Base-by-base conservation (phyloP, 331 rosid species). In the Acacia pycnantha region DNA sequence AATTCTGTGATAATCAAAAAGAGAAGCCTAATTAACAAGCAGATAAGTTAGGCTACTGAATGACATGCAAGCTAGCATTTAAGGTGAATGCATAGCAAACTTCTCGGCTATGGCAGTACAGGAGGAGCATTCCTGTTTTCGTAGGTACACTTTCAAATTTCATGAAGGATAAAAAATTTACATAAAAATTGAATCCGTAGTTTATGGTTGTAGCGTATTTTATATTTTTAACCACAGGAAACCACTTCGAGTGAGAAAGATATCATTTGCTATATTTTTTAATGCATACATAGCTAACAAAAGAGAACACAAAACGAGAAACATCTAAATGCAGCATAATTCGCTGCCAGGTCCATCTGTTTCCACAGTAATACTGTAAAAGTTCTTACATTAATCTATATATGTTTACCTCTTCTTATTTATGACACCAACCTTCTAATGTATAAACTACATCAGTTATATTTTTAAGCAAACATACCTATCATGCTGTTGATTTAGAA, bases 101-200 rank as follows among this genome's bases (percentile, higher is more conserved):
- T 88, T 93, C 73, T 90, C 97, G 3, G 95, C 90, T 81, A 95
- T 80, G 67, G 81, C 83, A 11, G 97, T 85, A 76, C 95, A 91
- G 73, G 91, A 93, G 76, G 94, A 93, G 79, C 90, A 83, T 70
- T 84, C 95, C 94, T 93, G 95, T 73, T 80, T 35, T 33, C 31
- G 74, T 19, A 59, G 29, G 47, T 22, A 70, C 18, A 58, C 11
- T 79, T 14, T 12, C 11, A 80, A 47, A 8, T 58, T 51, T 70
- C 50, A 70, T 46, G 59, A 26, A 13, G 58, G 21, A 71, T 24
- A 3, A 19, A 37, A 68, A 35, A 33, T 8, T 15, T 16, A 33
- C 27, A 35, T 7, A 8, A 68, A 40, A 68, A 18, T 37, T 21
- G 24, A 68, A 41, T 40, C 21, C 4, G 44, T 41, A 44, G 54